A percentile compares a stretch with the other conserved stretches of the same genome.
These are phyloP conservation scores for Schrenkiella parvula DNA, from an alignment of 345 rosid genomes.

Conservation along the genomic window DNA sequence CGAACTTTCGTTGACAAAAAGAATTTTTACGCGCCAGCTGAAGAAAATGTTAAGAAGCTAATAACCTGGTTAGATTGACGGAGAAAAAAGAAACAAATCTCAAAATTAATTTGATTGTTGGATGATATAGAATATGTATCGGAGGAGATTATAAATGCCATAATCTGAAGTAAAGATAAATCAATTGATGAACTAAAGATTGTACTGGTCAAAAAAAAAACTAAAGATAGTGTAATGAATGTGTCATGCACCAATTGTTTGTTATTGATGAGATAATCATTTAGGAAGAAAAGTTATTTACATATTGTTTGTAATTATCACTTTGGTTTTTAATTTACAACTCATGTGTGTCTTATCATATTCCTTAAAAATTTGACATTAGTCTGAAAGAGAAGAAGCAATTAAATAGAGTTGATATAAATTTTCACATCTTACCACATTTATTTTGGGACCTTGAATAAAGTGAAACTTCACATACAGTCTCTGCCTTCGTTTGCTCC, in stretches of 20 bases:
- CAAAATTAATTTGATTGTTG: constrained; percentile 2
- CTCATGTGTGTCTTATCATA: constrained; percentile 1
- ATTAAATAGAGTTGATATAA: constrained; percentile 26
- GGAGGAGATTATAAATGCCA: constrained; percentile 11
- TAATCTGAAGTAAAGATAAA: constrained; percentile 3
- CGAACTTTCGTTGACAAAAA: constrained; percentile 4
- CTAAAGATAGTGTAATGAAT: constrained; percentile 19
- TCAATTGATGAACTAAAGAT: constrained; percentile 12
- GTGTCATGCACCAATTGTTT: background rate
- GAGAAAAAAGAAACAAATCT: background rate
- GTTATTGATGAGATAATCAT: constrained; percentile 31
- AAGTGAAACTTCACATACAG: constrained; percentile 26
- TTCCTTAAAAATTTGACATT: constrained; percentile 11
- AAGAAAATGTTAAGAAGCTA: background rate
- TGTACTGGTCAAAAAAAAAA: too few relatives aligned
- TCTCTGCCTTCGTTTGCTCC: constrained; percentile 25
- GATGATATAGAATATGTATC: background rate
- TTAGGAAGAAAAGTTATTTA: constrained; percentile 12
- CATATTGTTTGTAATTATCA: background rate
- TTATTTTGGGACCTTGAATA: constrained; percentile 35
- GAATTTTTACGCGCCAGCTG: background rate
- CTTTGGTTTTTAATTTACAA: constrained; percentile 23
- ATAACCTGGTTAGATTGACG: background rate
- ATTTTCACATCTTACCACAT: constrained; percentile 32
- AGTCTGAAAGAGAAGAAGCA: background rate